Base-by-base conservation (phyloP, 192 early-diverging fungal genomes). In the Spinellus fusiger region DNA sequence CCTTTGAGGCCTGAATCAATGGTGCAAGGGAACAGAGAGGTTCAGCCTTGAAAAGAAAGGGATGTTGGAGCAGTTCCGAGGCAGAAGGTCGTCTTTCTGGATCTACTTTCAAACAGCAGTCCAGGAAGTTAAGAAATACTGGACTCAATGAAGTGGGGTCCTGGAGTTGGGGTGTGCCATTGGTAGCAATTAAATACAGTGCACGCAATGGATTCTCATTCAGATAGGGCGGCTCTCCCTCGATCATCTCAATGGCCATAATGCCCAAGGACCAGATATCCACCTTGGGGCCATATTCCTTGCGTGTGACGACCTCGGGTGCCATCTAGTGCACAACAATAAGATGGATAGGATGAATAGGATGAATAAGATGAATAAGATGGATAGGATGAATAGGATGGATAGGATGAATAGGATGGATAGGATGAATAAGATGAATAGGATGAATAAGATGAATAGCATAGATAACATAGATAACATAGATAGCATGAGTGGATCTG, bases 241-340 rank as follows among this genome's bases (percentile, higher is more conserved):
- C 95, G 44, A 96, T 74, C 93, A 96, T 96, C 70, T 98, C 95
- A 54, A 98, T 95, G 16, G 89, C 89, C 91, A 98, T 93, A 74
- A 98, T 96, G 5, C 95, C 95, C 29, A 96, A 71, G n/a, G 93
- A 94, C 95, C 95, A 98, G 34, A 98, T 87, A 69, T 98, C 95
- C 33, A 96, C 91, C 69, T 94, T 94, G 51, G 87, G 75, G 8
- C 88, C 89, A 66, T 98, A 98, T 65, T 92, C 89, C 71, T 93
- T 90, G 38, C 89, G 85, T 54, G 80, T 91, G 22, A 98, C 92
- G 2, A 98, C 94, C 73, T 98, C 95, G 23, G 95, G 95, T 15
- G 95, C 92, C 95, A 98, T 98, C 69, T 71, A 28, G 33, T 50
- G 6, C 22, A 59, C n/a, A 9, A 54, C 33, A 23, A 23, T 12